Evolutionary conservation across 2,329 filamentous ascomycete species (phyloP).

Genomic region (Aspergillus sergii): DNA sequence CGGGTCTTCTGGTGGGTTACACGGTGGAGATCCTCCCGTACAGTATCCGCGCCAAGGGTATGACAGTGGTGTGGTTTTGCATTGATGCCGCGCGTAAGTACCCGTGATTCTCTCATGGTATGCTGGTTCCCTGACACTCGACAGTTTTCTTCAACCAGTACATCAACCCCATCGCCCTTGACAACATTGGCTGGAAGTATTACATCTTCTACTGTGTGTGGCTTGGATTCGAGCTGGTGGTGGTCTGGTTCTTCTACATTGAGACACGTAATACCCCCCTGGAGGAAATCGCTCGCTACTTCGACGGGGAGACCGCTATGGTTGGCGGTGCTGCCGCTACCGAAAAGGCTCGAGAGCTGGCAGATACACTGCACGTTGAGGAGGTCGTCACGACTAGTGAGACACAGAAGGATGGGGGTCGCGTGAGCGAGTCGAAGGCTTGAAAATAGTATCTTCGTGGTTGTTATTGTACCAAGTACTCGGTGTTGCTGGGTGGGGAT

Average conservation of each 20-base stretch:
- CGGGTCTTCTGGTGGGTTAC: constrained; percentile 42
- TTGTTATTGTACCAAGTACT: background rate
- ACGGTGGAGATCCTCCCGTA: constrained; percentile 54
- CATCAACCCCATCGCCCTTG: constrained; percentile 36
- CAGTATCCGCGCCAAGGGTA: constrained; percentile 52
- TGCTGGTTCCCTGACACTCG: constrained; percentile 2
- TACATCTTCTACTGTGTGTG: constrained; percentile 42
- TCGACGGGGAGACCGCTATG: constrained; percentile 27
- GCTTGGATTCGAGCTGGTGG: constrained; percentile 32
- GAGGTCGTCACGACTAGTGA: background rate
- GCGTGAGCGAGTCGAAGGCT: constrained; percentile 5
- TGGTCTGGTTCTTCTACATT: constrained; percentile 41
- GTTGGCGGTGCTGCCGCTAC: constrained; percentile 26
- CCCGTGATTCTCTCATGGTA: background rate
- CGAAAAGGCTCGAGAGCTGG: constrained; percentile 20
- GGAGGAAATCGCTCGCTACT: constrained; percentile 40
- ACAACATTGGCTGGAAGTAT: constrained; percentile 39
- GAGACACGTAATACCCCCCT: constrained; percentile 37
- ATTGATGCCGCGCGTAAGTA: constrained; percentile 27
- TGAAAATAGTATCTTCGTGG: background rate
- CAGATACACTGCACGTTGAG: constrained; percentile 10
- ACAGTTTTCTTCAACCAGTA: constrained; percentile 40
- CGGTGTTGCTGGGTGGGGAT: background rate
- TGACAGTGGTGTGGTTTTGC: constrained; percentile 41
- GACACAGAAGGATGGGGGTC: background rate